Evolutionary conservation across 192 early-diverging fungal genomes (phyloP), one percentile per base, ranked within the genome.

Genomic region (Helicostylum pulchrum): DNA sequence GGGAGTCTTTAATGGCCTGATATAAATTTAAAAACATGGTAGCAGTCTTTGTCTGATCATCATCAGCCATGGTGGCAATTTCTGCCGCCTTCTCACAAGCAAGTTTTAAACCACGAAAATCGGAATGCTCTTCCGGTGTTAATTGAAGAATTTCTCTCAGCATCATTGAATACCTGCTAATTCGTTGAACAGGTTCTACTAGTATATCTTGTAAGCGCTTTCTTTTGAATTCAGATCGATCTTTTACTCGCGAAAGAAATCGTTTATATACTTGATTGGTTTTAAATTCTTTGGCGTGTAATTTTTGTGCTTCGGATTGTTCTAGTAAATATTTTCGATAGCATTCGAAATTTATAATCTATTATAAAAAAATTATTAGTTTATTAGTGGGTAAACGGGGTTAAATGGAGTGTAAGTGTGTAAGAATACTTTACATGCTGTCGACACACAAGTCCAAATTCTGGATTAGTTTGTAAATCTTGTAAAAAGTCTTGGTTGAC

Each of bases 301-400:
- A 65, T 8, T 73, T 70, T 50, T 80, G 76, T 20, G 85, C 85
- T 48, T 83, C 82, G 61, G 81, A 70, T 70, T 84, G 84, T 43
- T 83, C 83, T 60, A 83, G 75, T 54, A 87, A 77, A 68, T 85
- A 87, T 42, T 80, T 79, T 64, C 82, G 79, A 62, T 87, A 87
- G 20, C 84, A 83, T 48, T 84, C 79, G 47, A 85, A 85, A 21
- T 80, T 70, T 2, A 76, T 66, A 73, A 87, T 80, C 79, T 87
- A 80, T 51, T 61, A 10, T 66, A 15, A 17, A 49, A 43, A 65
- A 31, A 48, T 12, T 19, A 26, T 53, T n/a, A 55, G 21, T 48
- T 51, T 36, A 14, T 21, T 50, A 30, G 15, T 17, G 17, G 21
- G 10, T 21, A 14, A n/a, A 10, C 30, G 49, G 23, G 49, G 26